Evolutionary conservation across 495 filamentous ascomycete genomes (phyloP), one percentile per base, ranked within the genome.

Genomic region (Daldinia caldariorum): DNA sequence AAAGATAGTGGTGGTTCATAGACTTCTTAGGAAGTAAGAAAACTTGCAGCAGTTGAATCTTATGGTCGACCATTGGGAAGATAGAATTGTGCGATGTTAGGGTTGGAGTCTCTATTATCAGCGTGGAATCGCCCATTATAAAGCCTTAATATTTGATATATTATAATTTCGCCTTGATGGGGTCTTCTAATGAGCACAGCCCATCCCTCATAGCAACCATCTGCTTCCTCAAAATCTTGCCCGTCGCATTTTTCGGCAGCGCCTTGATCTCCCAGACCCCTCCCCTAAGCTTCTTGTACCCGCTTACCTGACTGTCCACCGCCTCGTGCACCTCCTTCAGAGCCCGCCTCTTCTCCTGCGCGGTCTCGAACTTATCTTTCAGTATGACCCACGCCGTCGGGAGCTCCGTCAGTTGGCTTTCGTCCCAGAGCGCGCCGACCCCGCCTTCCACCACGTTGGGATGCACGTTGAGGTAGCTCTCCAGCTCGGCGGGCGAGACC

Each of bases 401-500:
- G 18, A 92, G 83, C 70, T 94, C 91, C 0, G 86, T 88, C 0
- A 86, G 84, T 65, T 88, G 84, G 6, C 81, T 82, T 47, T 88
- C 82, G 54, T 86, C 83, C 67, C 89, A 86, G 4, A 90, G 77
- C 0, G 90, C 90, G 56, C 90, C 84, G 7, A 94, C 89, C 0
- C 89, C 91, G 2, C 86, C 89, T 69, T 93, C 91, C 32, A 87
- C 82, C 61, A 94, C 83, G 18, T 83, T 79, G 29, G 86, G 84
- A 68, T 91, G 89, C 32, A 83, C 81, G 2, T 88, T 78, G 38
- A 93, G 77, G 16, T 89, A 71, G 6, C 85, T 88, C 71, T 94
- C 91, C 6, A 94, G 79, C 77, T 94, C 90, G 0, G 91, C 88
- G 2, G 91, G 91, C 6, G 90, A 82, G 0, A 93, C 89, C 72